phyloP scores from a whole-genome alignment of 2,329 filamentous ascomycete genomes.

The Phyllosticta ampelicida region DNA sequence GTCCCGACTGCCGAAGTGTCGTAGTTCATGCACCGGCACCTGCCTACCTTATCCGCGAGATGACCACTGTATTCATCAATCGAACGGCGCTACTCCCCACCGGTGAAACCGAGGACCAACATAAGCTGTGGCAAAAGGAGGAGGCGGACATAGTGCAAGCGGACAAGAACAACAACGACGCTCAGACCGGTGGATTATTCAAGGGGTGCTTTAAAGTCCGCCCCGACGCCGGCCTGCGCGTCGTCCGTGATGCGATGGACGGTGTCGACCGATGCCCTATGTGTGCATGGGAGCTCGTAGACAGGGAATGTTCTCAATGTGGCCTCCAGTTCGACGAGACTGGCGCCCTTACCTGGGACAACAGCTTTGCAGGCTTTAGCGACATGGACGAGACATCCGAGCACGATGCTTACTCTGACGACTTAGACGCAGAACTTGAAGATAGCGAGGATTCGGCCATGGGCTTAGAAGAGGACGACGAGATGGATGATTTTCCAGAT shows the following conservation, averaged over 20 bases:
- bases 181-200: slow-evolving; percentile 48
- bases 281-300: slow-evolving; percentile 54
- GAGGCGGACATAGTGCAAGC: slow-evolving; percentile 49
- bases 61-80: slow-evolving; percentile 52
- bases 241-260: slow-evolving; percentile 35
- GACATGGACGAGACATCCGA: slow-evolving; percentile 35
- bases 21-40: slow-evolving; percentile 51
- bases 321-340: slow-evolving; percentile 40
- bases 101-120: slow-evolving; percentile 53
- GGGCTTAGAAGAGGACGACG: slow-evolving; percentile 16
- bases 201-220: slow-evolving; percentile 45
- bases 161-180: slow-evolving; percentile 46
- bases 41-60: slow-evolving; percentile 54
- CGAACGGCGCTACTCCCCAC: slow-evolving; percentile 50
- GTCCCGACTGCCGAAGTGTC: slow-evolving; percentile 54
- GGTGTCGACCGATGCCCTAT: slow-evolving; percentile 51
- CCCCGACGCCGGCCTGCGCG: slow-evolving; percentile 17
- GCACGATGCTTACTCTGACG: slow-evolving; percentile 20
- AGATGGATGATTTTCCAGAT: slow-evolving; percentile 22
- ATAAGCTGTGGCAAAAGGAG: slow-evolving; percentile 45
- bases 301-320: slow-evolving; percentile 47
- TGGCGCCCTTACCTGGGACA: slow-evolving; percentile 26
- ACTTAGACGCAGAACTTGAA: slow-evolving; percentile 34
- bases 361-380: slow-evolving; percentile 28
- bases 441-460: slow-evolving; percentile 13